Conservation (phyloP, 2,329 filamentous ascomycete species). For the Macrophomina pseudophaseolina region DNA sequence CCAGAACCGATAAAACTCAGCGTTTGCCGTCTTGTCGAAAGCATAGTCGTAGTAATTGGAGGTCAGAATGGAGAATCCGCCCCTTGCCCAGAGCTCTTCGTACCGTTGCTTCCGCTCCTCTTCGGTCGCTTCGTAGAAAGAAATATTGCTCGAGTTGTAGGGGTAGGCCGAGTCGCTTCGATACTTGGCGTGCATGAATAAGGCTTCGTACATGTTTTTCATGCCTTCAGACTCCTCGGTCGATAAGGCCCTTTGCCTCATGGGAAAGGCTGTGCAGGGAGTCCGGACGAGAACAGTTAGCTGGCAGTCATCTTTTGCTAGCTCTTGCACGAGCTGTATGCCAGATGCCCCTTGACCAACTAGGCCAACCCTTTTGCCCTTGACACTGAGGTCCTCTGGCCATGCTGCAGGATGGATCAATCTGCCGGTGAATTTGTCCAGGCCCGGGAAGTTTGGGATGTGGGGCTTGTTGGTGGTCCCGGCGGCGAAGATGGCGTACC, state of each 20-base stretch:
- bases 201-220: conserved; percentile 8
- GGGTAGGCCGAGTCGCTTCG: no score
- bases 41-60: conserved; percentile 32
- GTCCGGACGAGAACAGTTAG: conserved; percentile 20
- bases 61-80: conserved; percentile 47
- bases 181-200: no score
- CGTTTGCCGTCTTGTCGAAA: conserved; percentile 33
- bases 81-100: conserved; percentile 20
- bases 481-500: conserved; percentile 53
- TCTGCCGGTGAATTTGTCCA: conserved; percentile 27
- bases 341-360: conserved; percentile 25
- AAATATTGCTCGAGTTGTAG: no score
- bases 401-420: conserved; percentile 11
- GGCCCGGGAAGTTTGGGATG: conserved; percentile 43
- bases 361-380: conserved; percentile 20
- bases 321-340: conserved; percentile 31
- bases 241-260: conserved; percentile 32
- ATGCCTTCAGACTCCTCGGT: conserved; percentile 32
- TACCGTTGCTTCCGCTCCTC: conserved; percentile 16
- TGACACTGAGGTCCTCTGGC: conserved; percentile 18
- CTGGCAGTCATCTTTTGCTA: not conserved
- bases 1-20: conserved; percentile 30
- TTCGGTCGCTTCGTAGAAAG: conserved; percentile 30
- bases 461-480: conserved; percentile 34
- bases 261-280: conserved; percentile 36